Conservation (phyloP, 2,329 filamentous ascomycete genomes). For the Lachnellula willkommii region DNA sequence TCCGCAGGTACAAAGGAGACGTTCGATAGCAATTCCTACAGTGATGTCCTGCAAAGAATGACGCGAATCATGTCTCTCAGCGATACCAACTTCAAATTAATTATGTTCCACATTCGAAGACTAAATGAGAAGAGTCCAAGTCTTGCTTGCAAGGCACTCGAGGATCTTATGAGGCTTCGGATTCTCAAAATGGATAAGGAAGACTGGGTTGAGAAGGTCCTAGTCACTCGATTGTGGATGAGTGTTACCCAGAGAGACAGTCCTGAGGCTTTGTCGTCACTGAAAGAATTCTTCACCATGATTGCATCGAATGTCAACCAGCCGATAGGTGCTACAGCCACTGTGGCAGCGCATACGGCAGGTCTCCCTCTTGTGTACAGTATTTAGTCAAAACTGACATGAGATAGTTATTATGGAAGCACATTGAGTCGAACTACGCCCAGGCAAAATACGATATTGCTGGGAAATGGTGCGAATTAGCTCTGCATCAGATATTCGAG, state of each 20-base stretch:
- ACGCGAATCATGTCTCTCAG: constrained; percentile 55
- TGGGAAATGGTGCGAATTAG: constrained; percentile 66
- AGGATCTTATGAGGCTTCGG: constrained; percentile 57
- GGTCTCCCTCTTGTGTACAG: constrained; percentile 24
- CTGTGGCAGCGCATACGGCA: constrained; percentile 64
- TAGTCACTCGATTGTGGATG: constrained; percentile 66
- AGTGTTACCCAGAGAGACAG: constrained; percentile 42
- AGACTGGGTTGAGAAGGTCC: constrained; percentile 62
- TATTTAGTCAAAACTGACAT: constrained; percentile 13
- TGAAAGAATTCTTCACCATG: constrained; percentile 41
- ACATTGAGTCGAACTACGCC: constrained; percentile 54
- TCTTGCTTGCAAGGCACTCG: constrained; percentile 48
- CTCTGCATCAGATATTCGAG: constrained; percentile 61
- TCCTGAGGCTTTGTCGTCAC: constrained; percentile 32
- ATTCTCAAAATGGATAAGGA: constrained; percentile 45
- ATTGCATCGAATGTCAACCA: constrained; percentile 42
- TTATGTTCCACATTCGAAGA: constrained; percentile 64
- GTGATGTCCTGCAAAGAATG: constrained; percentile 54
- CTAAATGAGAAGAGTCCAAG: constrained; percentile 51
- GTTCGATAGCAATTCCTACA: constrained; percentile 46
- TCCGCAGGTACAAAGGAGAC: constrained; percentile 41
- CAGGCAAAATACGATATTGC: constrained; percentile 49
- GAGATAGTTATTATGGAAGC: constrained; percentile 73
- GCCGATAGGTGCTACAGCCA: constrained; percentile 53
- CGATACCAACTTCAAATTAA: constrained; percentile 56